phyloP scores from a whole-genome alignment of 805 yeast genomes.

The Yamadazyma nakazawae region DNA sequence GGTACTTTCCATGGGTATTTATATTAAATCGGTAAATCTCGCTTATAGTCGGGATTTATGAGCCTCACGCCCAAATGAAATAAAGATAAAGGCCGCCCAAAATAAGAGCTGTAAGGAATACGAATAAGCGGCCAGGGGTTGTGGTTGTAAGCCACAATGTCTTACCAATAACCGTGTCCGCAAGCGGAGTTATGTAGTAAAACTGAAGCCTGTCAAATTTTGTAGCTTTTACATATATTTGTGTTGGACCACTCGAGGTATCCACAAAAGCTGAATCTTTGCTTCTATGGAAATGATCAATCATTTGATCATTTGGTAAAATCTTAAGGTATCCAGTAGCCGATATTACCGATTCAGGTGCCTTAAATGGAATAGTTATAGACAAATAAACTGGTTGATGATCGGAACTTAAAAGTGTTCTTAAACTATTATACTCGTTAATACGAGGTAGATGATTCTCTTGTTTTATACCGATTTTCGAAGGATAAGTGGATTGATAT shows the following conservation, averaged over 20 bases:
- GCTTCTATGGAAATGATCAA: constrained; percentile 14
- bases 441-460: constrained; percentile 21
- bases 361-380: constrained; percentile 43
- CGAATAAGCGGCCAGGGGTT: constrained; percentile 27
- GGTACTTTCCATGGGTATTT: constrained; percentile 2
- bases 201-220: constrained; percentile 27
- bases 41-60: constrained; percentile 14
- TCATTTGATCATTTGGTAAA: constrained; percentile 19
- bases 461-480: neutral
- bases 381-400: constrained; percentile 73
- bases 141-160: constrained; percentile 35
- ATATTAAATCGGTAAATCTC: constrained; percentile 11
- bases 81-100: constrained; percentile 3
- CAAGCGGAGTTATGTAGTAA: constrained; percentile 19
- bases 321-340: constrained; percentile 29
- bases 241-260: constrained; percentile 39
- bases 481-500: constrained; percentile 43
- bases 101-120: constrained; percentile 14
- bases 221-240: constrained; percentile 34
- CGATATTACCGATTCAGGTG: constrained; percentile 34
- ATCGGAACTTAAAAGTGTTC: constrained; percentile 57
- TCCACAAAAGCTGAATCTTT: constrained; percentile 11
- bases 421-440: constrained; percentile 47
- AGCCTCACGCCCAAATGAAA: constrained; percentile 10
- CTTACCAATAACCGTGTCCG: constrained; percentile 33